Evolutionary conservation across 768 basidiomycete species (phyloP), one percentile per base, ranked within the genome.

Genomic region (Amanita polypyramis): DNA sequence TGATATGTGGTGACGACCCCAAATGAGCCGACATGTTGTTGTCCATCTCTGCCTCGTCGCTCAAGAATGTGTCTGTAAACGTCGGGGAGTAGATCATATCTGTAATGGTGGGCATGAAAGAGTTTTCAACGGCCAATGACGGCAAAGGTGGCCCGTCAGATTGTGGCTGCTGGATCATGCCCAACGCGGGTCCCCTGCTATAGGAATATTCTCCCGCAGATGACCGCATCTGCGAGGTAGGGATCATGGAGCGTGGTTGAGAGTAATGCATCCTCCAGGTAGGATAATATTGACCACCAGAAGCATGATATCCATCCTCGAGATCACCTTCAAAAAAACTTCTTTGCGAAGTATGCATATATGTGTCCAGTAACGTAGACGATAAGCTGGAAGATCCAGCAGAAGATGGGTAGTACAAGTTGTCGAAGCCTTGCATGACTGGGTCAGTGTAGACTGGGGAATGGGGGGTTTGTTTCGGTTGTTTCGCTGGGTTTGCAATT

Each of bases 401-500:
- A 14, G 33, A 25, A 25, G 37, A 33, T 23, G 38, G 20, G 21
- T 49, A 42, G 19, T 33, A 32, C 11, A 32, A 33, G 39, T 42
- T 19, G 21, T 49, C 40, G 20, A 41, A 49, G 4, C 34, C 47
- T 15, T 42, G 47, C 47, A 49, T 42, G 30, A 27, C 25, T 27
- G n/a, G 34, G n/a, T 27, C 21, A 5, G 20, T 30, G 12, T 23
- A 11, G 36, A 14, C 20, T 27, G 45, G 29, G 38, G 14, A 17
- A 20, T 29, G 25, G 36, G 45, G 35, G 9, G n/a, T n/a, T 10
- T n/a, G 45, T 47, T 47, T 47, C 45, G 29, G 45, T 7, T 20
- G 12, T 17, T 12, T 35, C 30, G 44, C 7, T 4, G 15, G 45
- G 27, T 17, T 25, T 23, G n/a, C 14, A 47, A 47, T 45, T 45